A percentile compares a stretch with the other conserved stretches of the same genome.
Conservation (phyloP, 2,329 filamentous ascomycete species). For the Verticillium isaacii region DNA sequence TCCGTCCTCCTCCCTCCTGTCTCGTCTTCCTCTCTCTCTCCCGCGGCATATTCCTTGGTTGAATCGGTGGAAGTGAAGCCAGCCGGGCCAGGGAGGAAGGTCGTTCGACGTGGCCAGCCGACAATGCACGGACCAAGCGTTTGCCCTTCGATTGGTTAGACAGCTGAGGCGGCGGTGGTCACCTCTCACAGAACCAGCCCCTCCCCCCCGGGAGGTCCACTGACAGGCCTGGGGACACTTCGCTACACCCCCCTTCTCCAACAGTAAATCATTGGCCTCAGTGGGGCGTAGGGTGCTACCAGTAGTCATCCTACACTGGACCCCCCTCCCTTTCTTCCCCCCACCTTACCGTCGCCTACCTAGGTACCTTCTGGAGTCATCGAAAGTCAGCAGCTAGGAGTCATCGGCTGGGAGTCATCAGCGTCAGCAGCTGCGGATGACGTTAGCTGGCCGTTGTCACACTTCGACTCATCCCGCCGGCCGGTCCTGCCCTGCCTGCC, state of each 20-base stretch:
- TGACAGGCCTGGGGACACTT: too few species aligned
- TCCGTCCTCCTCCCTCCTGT: too few species aligned
- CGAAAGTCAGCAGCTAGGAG: not conserved
- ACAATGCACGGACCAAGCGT: constrained; percentile 9
- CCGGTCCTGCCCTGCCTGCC: not conserved
- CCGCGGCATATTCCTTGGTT: too few species aligned
- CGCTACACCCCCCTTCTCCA: not conserved
- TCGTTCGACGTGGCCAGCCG: too few species aligned
- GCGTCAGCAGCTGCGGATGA: not conserved
- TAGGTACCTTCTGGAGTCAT: too few species aligned
- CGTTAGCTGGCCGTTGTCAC: not conserved
- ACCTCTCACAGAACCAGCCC: not conserved
- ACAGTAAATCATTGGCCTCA: not conserved
- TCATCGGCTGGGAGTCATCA: too few species aligned
- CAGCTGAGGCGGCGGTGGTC: not conserved
- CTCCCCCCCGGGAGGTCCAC: too few species aligned
- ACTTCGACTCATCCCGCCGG: not conserved
- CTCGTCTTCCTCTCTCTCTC: too few species aligned
- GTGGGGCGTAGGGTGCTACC: not conserved
- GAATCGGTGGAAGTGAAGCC: too few species aligned
- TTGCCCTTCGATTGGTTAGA: not conserved
- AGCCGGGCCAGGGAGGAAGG: too few species aligned
- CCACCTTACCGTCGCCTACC: too few species aligned
- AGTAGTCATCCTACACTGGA: not conserved
- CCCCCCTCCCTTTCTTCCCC: too few species aligned